These are phyloP conservation scores for Cystofilobasidium ferigula DNA, from an alignment of 768 basidiomycete genomes.

Conservation along the genomic window DNA sequence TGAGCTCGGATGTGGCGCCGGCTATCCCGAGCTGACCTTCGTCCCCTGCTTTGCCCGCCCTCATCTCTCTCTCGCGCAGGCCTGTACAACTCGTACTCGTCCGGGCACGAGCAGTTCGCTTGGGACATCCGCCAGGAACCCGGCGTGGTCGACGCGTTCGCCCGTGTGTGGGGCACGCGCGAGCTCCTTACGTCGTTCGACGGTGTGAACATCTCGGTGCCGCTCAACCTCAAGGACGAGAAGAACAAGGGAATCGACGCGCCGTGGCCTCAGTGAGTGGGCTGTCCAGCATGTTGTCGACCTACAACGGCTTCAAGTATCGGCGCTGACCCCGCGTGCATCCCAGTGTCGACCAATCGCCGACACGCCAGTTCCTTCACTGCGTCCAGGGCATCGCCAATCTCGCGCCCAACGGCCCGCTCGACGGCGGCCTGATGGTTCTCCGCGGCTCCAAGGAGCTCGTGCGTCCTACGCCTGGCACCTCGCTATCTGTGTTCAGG, in stretches of 20 bases:
- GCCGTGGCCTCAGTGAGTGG: slow-evolving; percentile 26
- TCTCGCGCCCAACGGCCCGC: slow-evolving; percentile 34
- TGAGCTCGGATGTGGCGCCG: not conserved
- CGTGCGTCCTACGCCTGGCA: not conserved
- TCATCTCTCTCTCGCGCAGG: too few species aligned
- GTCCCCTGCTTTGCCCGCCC: not conserved
- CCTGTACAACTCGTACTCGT: slow-evolving; percentile 28
- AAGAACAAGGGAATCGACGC: slow-evolving; percentile 9
- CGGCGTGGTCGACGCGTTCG: slow-evolving; percentile 31
- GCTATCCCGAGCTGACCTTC: not conserved
- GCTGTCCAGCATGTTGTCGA: slow-evolving; percentile 14
- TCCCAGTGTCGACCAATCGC: not conserved
- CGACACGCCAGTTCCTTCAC: slow-evolving; percentile 12
- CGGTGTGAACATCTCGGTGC: slow-evolving; percentile 19
- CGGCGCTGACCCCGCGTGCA: not conserved
- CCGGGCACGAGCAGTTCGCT: slow-evolving; percentile 27
- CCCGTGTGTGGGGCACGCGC: slow-evolving; percentile 32
- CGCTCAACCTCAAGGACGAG: slow-evolving; percentile 7
- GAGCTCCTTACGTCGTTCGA: slow-evolving; percentile 32
- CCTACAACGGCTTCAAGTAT: not conserved
- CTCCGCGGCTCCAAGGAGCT: slow-evolving; percentile 34
- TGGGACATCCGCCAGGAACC: slow-evolving; percentile 32
- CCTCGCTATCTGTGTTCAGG: not conserved
- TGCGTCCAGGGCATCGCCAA: slow-evolving; percentile 29
- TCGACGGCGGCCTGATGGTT: slow-evolving; percentile 41